phyloP scores from a whole-genome alignment of 1,284 basidiomycete genomes.

The Tilletia indica region DNA sequence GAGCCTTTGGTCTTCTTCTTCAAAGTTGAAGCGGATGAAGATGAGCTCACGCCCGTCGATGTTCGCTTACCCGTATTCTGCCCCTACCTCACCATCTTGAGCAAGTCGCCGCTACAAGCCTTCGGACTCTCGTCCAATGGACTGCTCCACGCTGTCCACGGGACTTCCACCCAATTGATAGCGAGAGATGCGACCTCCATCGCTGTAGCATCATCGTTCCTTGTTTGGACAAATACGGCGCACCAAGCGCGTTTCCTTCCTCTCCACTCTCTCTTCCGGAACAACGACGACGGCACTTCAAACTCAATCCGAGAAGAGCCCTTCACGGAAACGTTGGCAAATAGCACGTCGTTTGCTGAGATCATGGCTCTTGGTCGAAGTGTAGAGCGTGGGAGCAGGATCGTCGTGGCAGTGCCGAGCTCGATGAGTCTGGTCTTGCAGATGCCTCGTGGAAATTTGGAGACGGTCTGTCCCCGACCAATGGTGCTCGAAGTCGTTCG shows the following conservation, averaged over 20 bases:
- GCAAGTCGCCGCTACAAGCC: slow-evolving; percentile 49
- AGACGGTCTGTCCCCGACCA: slow-evolving; percentile 89
- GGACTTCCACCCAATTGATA: slow-evolving; percentile 52
- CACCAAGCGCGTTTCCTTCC: slow-evolving; percentile 80
- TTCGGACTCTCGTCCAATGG: slow-evolving; percentile 70
- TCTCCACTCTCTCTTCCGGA: slow-evolving; percentile 54
- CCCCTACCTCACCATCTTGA: slow-evolving; percentile 65
- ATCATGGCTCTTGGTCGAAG: slow-evolving; percentile 35
- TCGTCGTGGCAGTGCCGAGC: slow-evolving; percentile 49
- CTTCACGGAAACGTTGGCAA: neutral
- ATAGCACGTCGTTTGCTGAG: neutral
- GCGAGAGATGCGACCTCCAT: slow-evolving; percentile 76
- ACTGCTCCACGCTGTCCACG: slow-evolving; percentile 63
- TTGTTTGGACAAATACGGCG: slow-evolving; percentile 81
- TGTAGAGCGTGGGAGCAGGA: slow-evolving; percentile 51
- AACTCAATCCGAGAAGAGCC: neutral
- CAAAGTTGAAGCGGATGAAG: neutral
- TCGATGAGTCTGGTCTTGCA: slow-evolving; percentile 79
- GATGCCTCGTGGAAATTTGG: slow-evolving; percentile 96
- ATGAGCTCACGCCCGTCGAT: neutral
- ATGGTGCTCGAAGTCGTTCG: slow-evolving; percentile 70
- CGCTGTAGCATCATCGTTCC: slow-evolving; percentile 72
- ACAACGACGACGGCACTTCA: neutral
- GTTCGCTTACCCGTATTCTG: slow-evolving; percentile 47
- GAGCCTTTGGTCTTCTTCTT: too few species aligned